These are phyloP conservation scores for Fraxinus velutina DNA, from an alignment of 305 asterid species.

Conservation along the genomic window DNA sequence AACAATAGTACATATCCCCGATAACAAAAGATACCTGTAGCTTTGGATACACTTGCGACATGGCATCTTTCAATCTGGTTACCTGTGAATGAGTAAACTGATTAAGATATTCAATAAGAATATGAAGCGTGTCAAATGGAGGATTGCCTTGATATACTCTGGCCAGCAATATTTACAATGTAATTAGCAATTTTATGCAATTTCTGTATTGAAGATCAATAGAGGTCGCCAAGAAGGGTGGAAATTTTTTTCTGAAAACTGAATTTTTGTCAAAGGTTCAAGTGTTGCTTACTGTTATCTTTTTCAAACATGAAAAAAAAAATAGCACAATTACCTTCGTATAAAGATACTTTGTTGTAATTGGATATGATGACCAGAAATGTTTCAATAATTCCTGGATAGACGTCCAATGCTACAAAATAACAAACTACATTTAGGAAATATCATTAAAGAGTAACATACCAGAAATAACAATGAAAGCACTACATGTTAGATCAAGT, in stretches of 20 bases:
- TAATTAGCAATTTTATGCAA: neutral
- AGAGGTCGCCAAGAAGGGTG: neutral
- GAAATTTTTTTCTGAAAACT: neutral
- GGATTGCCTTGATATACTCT: neutral
- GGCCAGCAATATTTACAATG: neutral
- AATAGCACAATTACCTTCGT: conserved; percentile 50
- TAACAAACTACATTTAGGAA: conserved; percentile 8
- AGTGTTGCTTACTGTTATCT: neutral
- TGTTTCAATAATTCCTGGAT: conserved; percentile 91
- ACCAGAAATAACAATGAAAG: conserved; percentile 5
- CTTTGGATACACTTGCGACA: conserved; percentile 78
- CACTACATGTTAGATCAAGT: neutral
- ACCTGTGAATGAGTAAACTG: conserved; percentile 43
- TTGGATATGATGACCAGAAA: conserved; percentile 97
- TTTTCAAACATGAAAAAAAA: neutral
- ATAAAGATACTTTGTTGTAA: conserved; percentile 66
- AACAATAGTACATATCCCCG: neutral
- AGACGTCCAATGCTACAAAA: conserved; percentile 77
- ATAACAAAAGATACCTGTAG: conserved; percentile 54
- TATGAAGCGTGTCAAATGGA: neutral
- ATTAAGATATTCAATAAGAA: conserved; percentile 10
- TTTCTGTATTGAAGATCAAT: neutral
- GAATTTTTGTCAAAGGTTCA: neutral
- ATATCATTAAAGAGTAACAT: conserved; percentile 8
- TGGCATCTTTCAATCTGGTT: conserved; percentile 76